Base-by-base conservation (phyloP, 148 eudicot species). In the Rheum nobile region DNA sequence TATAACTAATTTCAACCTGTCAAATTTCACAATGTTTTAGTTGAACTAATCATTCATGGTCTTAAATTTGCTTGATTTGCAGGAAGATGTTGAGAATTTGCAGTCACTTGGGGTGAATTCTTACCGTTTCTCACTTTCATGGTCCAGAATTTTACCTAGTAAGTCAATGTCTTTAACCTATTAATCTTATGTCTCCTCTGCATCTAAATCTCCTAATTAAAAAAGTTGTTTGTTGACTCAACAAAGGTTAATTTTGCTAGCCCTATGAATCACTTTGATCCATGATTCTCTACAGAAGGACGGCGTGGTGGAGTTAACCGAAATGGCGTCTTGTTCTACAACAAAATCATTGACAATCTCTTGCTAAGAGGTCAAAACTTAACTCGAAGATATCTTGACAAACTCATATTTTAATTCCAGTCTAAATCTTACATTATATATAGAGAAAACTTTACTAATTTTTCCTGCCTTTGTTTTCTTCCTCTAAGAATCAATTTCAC, bases 101-200 rank as follows among this genome's bases (percentile, higher is more conserved):
- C 81, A 82, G 44, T 81, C 85, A 38, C 91, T 93, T 54, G 91
- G 98, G 31, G 82, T 93, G 67, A 77, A 88, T 79, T 85, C 94
- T 19, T 93, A 93, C 78, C 77, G 98, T 50, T 85, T 93, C 68
- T 93, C 98, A 32, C 87, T 93, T 57, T 87, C 98, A 48, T 93
- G 98, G 92, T 68, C 90, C 12, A 85, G 98, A 86, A 61, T 90
- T 84, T 73, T 90, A 57, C 97, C 97, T 38, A 79, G 96, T 90
- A 81, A 8, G 32, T 29, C 43, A 21, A 24, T 28, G 24, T 39
- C 55, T 19, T 24, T 13, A 41, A 35, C n/a, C 28, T 50, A 54
- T 21, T 67, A 32, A 67, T 34, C 71, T 67, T 1, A n/a, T n/a
- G n/a, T n/a, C n/a, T n/a, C n/a, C n/a, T n/a, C n/a, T n/a, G n/a